phyloP scores from a whole-genome alignment of 225 moss, liverwort and hornwort genomes.

The Straminergon stramineum region DNA sequence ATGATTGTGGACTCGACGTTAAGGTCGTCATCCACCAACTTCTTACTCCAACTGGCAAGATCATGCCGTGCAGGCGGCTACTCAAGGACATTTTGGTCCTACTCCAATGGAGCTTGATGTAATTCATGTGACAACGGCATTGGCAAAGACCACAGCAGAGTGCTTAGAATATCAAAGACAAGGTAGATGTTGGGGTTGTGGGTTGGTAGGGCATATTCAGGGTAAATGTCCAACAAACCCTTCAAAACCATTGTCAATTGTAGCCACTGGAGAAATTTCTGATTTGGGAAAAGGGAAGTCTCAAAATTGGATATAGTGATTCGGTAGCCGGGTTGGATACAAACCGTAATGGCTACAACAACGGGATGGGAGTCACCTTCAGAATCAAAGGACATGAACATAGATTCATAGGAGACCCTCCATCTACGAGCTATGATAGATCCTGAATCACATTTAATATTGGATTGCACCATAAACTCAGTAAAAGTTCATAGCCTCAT shows the following conservation, averaged over 20 bases:
- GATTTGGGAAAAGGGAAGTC: neutral
- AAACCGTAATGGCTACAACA: rapidly evolving
- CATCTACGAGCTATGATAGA: rapidly evolving
- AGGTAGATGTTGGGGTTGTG: neutral
- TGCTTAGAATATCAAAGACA: rapidly evolving
- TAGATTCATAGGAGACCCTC: no score
- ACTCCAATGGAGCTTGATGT: neutral
- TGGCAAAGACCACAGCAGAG: rapidly evolving
- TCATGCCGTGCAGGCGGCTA: no score
- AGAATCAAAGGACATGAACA: no score
- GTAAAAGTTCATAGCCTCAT: no score
- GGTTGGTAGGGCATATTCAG: rapidly evolving
- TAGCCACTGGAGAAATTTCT: rapidly evolving
- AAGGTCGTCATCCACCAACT: rapidly evolving
- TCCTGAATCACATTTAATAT: rapidly evolving
- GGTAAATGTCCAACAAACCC: neutral
- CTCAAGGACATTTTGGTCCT: neutral
- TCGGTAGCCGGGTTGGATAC: rapidly evolving
- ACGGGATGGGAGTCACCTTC: no score
- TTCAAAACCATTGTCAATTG: neutral
- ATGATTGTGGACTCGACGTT: no score
- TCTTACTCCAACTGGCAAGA: rapidly evolving
- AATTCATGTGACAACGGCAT: rapidly evolving
- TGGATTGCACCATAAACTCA: no score
- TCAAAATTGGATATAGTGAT: rapidly evolving